Base-by-base conservation (phyloP, 108 stramenopile species). In the Pelagomonas calceolata region DNA sequence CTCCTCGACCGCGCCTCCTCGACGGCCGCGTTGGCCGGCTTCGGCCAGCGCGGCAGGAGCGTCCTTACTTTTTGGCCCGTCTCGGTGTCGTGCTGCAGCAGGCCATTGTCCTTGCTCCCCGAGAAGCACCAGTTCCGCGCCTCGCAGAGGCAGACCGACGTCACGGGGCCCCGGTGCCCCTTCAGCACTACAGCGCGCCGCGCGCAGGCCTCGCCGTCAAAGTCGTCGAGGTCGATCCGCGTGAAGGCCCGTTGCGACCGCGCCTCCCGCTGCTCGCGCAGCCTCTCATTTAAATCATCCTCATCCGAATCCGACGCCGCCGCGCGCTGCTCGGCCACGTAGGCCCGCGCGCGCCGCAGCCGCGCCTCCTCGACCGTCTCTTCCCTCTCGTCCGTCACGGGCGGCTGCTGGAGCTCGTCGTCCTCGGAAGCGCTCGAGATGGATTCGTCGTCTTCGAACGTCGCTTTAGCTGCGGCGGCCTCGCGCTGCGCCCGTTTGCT, bases 61-160 rank as follows among this genome's bases (percentile, higher is more conserved):
- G 66, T 33, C 5, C 73, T n/a, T 30, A 30, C 36, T 67, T 67
- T 69, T 63, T 67, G 32, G 31, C 87, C 90, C 0, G 81, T 86
- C 75, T 95, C 90, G 4, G 96, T 81, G 78, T 99, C 92, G 91
- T 92, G 97, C 37, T 82, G 66, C 65, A 94, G 67, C 31, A 99
- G 76, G 0, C 92, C 89, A 73, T 95, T 92, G 79, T 99, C 98
- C 82, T 99, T 99, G 46, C 91, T 81, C 33, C 95, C 98, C 30
- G 92, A 92, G 39, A 87, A 84, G 46, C 63, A 71, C 10, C 70
- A 66, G 31, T 85, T 84, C 70, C 85, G 80, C 66, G 85, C 81
- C 3, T 72, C 68, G 30, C 82, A 79, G 46, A 99, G 68, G 14
- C 91, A 82, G 5, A 97, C 92, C 76, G 90, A 92, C 7, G 98